phyloP scores from a whole-genome alignment of 108 stramenopile species.

The Fragilaria crotonensis region DNA sequence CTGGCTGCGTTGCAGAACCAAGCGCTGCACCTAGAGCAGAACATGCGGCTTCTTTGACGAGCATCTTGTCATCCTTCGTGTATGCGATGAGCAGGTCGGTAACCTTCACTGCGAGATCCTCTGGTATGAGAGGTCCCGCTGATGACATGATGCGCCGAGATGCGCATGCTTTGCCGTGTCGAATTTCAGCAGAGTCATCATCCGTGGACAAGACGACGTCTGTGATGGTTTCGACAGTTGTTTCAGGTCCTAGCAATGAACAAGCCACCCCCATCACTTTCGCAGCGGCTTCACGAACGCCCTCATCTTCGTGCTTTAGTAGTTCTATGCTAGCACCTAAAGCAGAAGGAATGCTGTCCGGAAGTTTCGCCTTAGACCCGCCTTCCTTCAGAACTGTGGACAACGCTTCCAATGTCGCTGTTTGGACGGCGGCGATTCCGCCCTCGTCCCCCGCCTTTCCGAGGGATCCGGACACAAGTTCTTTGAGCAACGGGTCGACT shows the following conservation, averaged over 20 bases:
- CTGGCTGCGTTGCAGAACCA: conserved; percentile 47
- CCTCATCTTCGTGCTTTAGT: conserved; percentile 54
- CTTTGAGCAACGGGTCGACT: conserved; percentile 90
- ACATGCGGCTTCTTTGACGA: conserved; percentile 63
- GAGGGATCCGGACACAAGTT: conserved; percentile 69
- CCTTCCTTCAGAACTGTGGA: conserved; percentile 61
- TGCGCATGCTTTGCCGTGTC: conserved; percentile 70
- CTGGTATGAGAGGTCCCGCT: conserved; percentile 21
- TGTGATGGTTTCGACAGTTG: conserved; percentile 31
- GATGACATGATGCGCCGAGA: conserved; percentile 54
- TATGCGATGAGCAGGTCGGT: conserved; percentile 23
- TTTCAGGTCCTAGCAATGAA: conserved; percentile 51
- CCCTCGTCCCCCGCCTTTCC: conserved; percentile 53
- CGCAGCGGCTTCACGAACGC: conserved; percentile 73
- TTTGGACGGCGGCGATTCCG: conserved; percentile 75
- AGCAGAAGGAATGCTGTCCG: conserved; percentile 76
- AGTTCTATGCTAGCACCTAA: conserved; percentile 69
- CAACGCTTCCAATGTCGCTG: conserved; percentile 76
- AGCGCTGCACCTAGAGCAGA: conserved; percentile 68
- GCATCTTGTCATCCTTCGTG: conserved; percentile 55
- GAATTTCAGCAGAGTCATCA: conserved; percentile 34
- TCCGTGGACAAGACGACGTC: conserved; percentile 34
- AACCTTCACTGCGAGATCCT: no score
- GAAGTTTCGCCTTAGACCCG: conserved; percentile 75
- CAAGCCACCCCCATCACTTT: conserved; percentile 75